These are phyloP conservation scores for Amanita pseudoporphyria DNA, from an alignment of 768 basidiomycete species.

Conservation along the genomic window DNA sequence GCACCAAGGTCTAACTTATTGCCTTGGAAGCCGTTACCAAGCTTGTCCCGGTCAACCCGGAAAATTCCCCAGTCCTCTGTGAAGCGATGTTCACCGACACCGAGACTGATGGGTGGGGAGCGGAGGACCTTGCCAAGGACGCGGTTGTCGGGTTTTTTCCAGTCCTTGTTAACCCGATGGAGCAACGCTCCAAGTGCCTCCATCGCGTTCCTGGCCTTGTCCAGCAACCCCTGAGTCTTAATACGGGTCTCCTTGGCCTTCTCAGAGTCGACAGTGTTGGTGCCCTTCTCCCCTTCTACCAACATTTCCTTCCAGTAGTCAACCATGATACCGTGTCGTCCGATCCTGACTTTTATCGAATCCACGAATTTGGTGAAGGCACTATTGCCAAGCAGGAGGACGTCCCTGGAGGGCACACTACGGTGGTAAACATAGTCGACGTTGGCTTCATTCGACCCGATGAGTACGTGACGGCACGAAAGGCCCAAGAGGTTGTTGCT, in stretches of 20 bases:
- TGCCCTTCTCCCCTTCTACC: constrained; percentile 8
- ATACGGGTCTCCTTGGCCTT: too few relatives aligned
- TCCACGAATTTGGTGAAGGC: constrained; percentile 18
- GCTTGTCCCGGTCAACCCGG: constrained; percentile 15
- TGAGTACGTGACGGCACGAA: constrained; percentile 21
- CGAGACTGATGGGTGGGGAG: constrained; percentile 20
- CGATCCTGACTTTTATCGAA: constrained; percentile 20
- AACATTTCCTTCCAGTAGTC: constrained; percentile 14
- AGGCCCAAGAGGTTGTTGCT: constrained; percentile 20
- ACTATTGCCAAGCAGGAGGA: constrained; percentile 21
- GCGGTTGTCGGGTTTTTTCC: constrained; percentile 18
- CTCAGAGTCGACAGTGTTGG: constrained; percentile 7
- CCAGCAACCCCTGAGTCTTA: constrained; percentile 9
- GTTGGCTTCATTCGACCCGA: constrained; percentile 18
- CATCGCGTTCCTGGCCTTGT: constrained; percentile 11
- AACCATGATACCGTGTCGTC: constrained; percentile 12
- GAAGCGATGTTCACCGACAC: constrained; percentile 15
- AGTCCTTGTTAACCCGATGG: constrained; percentile 15
- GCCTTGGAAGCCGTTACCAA: constrained; percentile 19
- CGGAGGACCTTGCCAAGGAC: constrained; percentile 23
- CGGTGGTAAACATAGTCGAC: constrained; percentile 16
- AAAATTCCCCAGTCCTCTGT: constrained; percentile 21
- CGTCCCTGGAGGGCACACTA: constrained; percentile 19
- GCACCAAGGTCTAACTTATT: constrained; percentile 25
- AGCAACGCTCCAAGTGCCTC: constrained; percentile 11